Percentiles rank a stretch among this genome's conserved stretches.
Evolutionary conservation across 371 early-diverging fungal genomes (phyloP).

Genomic region (Dentiscutata heterogama): DNA sequence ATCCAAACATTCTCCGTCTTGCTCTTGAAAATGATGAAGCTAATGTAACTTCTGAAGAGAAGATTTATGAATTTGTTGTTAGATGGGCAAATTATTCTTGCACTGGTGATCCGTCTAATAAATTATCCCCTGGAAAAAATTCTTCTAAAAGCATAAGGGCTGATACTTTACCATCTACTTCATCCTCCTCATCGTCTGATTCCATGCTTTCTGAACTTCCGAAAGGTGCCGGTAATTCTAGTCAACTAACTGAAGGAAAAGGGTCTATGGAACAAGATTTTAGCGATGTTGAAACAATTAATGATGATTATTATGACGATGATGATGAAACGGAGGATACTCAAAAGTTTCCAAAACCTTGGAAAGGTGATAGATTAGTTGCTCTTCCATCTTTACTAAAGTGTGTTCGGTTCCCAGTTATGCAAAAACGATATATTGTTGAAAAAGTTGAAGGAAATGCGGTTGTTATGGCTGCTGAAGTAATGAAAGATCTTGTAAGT

Average conservation of each 20-base stretch:
- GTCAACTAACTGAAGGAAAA: background rate
- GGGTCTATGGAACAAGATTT: background rate
- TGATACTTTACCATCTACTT: background rate
- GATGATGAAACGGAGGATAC: conserved; percentile 30
- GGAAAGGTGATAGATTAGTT: conserved; percentile 46
- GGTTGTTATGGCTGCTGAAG: conserved; percentile 60
- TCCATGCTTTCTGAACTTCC: conserved; percentile 42
- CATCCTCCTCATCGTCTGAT: conserved; percentile 13
- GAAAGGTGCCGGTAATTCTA: conserved; percentile 49
- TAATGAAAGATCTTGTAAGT: conserved; percentile 64
- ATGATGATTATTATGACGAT: conserved; percentile 46
- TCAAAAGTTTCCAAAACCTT: conserved; percentile 31
- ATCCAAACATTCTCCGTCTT: conserved; percentile 58
- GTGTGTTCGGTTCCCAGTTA: conserved; percentile 66
- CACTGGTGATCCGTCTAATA: conserved; percentile 25
- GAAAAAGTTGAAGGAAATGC: conserved; percentile 61
- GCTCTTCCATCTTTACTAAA: conserved; percentile 57
- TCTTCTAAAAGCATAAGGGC: background rate
- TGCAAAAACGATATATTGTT: conserved; percentile 60
- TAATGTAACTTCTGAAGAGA: conserved; percentile 59
- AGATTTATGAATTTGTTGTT: conserved; percentile 62
- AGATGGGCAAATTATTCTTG: conserved; percentile 58
- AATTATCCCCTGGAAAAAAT: background rate
- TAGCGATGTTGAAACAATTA: background rate
- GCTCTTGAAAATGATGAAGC: conserved; percentile 62